Conservation (phyloP, 257 asterid genomes). For the Craterostigma plantagineum region DNA sequence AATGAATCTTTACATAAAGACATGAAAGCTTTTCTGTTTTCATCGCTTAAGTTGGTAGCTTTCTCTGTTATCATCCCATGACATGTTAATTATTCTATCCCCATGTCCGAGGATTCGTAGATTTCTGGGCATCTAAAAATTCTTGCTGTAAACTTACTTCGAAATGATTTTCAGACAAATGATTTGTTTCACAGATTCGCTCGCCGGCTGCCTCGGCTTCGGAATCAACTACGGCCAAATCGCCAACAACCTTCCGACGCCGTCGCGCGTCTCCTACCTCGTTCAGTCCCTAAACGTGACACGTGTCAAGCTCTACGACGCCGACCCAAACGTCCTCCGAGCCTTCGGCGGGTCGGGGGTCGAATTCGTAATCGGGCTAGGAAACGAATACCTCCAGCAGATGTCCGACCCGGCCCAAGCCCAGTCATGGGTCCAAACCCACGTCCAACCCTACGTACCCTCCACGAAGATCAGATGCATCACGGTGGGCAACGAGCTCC, state of each 20-base stretch:
- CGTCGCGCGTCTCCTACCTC: conserved; percentile 46
- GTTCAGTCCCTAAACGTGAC: conserved; percentile 42
- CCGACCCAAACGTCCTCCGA: conserved; percentile 49
- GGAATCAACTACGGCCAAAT: conserved; percentile 93
- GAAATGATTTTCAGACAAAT: no score
- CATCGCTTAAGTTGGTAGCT: no score
- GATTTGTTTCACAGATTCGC: conserved; percentile 17
- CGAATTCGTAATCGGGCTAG: conserved; percentile 60
- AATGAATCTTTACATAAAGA: no score
- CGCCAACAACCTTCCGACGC: conserved; percentile 66
- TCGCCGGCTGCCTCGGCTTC: conserved; percentile 23
- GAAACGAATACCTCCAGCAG: conserved; percentile 40
- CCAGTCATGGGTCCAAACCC: conserved; percentile 49
- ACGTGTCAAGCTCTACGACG: conserved; percentile 65
- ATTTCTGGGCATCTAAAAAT: no score
- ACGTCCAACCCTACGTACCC: conserved; percentile 53
- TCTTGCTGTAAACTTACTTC: no score
- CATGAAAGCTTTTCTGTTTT: no score
- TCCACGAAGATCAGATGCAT: conserved; percentile 53
- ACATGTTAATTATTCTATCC: no score
- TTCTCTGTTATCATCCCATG: no score
- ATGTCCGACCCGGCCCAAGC: conserved; percentile 61
- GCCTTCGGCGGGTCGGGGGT: conserved; percentile 49
- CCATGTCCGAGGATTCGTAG: no score
- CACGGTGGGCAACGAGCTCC: conserved; percentile 68